Conservation (phyloP, 2,329 filamentous ascomycete genomes). For the Cytospora leucostoma region DNA sequence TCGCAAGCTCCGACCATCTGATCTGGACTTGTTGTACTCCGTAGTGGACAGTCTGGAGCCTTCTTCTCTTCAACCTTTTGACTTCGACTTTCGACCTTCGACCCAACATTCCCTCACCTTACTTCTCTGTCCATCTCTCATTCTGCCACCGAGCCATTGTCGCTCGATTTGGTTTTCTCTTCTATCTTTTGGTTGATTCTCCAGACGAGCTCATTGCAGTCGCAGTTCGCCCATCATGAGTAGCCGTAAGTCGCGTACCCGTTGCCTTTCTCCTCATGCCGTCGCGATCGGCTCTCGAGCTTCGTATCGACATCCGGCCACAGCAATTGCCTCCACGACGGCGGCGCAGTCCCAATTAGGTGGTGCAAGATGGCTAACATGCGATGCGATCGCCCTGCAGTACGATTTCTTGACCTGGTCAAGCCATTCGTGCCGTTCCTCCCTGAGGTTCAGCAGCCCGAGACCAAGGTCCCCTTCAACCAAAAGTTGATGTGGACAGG, state of each 20-base stretch:
- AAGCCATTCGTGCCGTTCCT: constrained; percentile 99
- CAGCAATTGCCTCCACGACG: constrained; percentile 24
- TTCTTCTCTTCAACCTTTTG: constrained; percentile 16
- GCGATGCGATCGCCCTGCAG: constrained; percentile 48
- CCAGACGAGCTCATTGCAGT: constrained; percentile 28
- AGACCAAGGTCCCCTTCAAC: constrained; percentile 99
- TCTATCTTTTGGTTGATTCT: constrained; percentile 30
- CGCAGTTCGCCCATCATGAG: constrained; percentile 50
- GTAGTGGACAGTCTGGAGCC: constrained; percentile 11
- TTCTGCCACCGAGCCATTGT: constrained; percentile 35
- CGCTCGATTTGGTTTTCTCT: constrained; percentile 38
- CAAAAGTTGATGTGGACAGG: constrained; percentile 96
- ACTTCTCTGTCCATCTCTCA: constrained; percentile 31
- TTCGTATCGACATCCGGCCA: constrained; percentile 14
- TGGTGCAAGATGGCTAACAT: constrained; percentile 29
- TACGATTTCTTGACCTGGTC: constrained; percentile 99
- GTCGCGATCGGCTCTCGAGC: constrained; percentile 19
- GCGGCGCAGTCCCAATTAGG: constrained; percentile 14
- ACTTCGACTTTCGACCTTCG: constrained; percentile 2
- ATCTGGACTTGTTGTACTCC: constrained; percentile 8
- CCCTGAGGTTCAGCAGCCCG: constrained; percentile 96
- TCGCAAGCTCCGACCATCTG: constrained; percentile 26
- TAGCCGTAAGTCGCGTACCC: constrained; percentile 50
- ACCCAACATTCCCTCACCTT: constrained; percentile 30
- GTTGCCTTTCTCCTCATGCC: constrained; percentile 10